Percentiles rank a stretch among this genome's conserved stretches.
Evolutionary conservation across 202 grass and related monocot species (phyloP).

Genomic region (Eragrostis tef): DNA sequence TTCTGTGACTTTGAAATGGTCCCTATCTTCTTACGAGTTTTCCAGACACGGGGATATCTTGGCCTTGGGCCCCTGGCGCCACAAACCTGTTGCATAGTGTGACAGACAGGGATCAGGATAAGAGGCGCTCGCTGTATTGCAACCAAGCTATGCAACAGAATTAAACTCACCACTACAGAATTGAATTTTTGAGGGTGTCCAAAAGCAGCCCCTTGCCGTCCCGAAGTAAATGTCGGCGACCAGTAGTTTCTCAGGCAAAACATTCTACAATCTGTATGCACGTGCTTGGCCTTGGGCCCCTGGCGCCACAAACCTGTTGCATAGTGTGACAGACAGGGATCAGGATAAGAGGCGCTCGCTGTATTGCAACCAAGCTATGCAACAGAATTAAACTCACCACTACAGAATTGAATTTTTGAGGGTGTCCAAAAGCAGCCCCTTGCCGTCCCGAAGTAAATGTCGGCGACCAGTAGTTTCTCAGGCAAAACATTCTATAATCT

Average conservation of each 20-base stretch:
- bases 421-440: background rate
- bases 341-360: constrained; percentile 7
- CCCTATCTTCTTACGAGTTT: constrained; percentile 72
- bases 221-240: constrained; percentile 19
- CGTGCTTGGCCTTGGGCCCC: constrained; percentile 90
- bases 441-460: constrained; percentile 24
- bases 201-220: background rate
- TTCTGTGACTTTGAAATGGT: constrained; percentile 97
- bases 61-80: constrained; percentile 85
- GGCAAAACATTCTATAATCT: constrained; percentile 44
- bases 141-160: background rate
- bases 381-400: constrained; percentile 48
- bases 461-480: constrained; percentile 39
- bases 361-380: background rate
- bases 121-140: background rate
- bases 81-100: constrained; percentile 66
- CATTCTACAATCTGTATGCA: constrained; percentile 41
- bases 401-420: constrained; percentile 47
- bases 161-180: constrained; percentile 53
- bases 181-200: constrained; percentile 43
- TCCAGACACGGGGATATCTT: constrained; percentile 88
- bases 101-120: constrained; percentile 28
- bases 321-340: constrained; percentile 20
- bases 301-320: constrained; percentile 73
- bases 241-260: constrained; percentile 45